Evolutionary conservation across 1,284 basidiomycete genomes (phyloP).

Genomic region (Somion occarium): DNA sequence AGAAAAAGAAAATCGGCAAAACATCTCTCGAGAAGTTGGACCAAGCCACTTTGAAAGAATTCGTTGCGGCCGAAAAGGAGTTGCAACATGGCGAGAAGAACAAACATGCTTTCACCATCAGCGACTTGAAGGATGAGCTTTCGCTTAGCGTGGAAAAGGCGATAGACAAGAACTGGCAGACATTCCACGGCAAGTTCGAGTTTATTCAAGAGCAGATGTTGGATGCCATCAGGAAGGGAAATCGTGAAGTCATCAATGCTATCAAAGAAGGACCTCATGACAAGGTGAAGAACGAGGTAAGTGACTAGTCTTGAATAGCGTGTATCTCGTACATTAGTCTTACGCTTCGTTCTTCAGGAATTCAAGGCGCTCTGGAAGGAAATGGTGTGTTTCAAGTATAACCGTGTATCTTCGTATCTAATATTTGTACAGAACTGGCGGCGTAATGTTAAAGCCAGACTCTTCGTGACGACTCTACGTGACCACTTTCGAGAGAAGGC

Average conservation of each 20-base stretch:
- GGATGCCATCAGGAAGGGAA: slow-evolving; percentile 18
- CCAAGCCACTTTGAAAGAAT: too few species aligned
- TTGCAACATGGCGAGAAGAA: too few species aligned
- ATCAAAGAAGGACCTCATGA: slow-evolving; percentile 24
- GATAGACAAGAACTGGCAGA: slow-evolving; percentile 22
- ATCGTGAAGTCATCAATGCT: slow-evolving; percentile 20
- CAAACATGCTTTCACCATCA: slow-evolving; percentile 11
- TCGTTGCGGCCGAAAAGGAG: too few species aligned
- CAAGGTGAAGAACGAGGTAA: slow-evolving; percentile 22
- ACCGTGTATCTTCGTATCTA: not conserved
- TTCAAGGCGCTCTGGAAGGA: slow-evolving; percentile 22
- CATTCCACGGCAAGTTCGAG: slow-evolving; percentile 29
- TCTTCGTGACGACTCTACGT: slow-evolving; percentile 30
- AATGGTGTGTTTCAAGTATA: slow-evolving; percentile 23
- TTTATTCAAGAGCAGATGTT: slow-evolving; percentile 25
- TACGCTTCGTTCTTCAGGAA: not conserved
- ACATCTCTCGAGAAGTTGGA: too few species aligned
- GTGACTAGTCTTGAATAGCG: slow-evolving; percentile 4
- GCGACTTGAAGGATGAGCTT: slow-evolving; percentile 25
- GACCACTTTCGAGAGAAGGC: slow-evolving; percentile 28
- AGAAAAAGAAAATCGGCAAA: too few species aligned
- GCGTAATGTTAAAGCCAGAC: slow-evolving; percentile 29
- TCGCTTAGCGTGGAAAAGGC: slow-evolving; percentile 20
- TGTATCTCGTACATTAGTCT: too few species aligned
- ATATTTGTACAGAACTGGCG: slow-evolving; percentile 26